Conservation (phyloP, 2,329 filamentous ascomycete species). For the Verticillium tricorpus region DNA sequence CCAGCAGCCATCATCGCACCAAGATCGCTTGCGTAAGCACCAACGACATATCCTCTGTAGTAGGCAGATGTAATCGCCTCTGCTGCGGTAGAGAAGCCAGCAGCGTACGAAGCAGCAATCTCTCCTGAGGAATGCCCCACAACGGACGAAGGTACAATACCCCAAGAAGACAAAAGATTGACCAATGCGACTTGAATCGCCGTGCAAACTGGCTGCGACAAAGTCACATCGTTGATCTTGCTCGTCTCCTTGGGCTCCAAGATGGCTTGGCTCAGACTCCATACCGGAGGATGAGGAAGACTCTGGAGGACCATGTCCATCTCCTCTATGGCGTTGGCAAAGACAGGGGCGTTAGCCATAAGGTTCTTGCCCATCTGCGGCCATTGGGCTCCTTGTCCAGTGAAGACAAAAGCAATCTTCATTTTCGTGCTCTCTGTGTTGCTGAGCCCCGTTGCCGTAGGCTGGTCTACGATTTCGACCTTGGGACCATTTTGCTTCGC, state of each 20-base stretch:
- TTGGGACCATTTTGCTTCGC: too few relatives aligned
- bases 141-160: constrained; percentile 6
- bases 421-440: too few relatives aligned
- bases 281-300: background rate
- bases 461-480: background rate
- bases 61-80: constrained; percentile 15
- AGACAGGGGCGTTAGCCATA: background rate
- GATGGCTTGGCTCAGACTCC: constrained; percentile 6
- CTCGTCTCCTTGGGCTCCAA: constrained; percentile 12
- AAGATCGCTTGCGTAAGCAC: background rate
- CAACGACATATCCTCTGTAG: constrained; percentile 13
- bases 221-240: constrained; percentile 4
- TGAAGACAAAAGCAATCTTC: constrained; percentile 12
- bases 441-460: background rate
- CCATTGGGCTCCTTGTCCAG: constrained; percentile 20
- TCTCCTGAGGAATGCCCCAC: constrained; percentile 14
- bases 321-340: constrained; percentile 7
- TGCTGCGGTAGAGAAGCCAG: constrained; percentile 7
- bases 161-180: constrained; percentile 16
- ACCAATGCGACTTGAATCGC: constrained; percentile 29
- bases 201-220: constrained; percentile 27
- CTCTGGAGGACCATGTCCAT: constrained; percentile 3
- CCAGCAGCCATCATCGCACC: constrained; percentile 4
- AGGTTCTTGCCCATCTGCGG: constrained; percentile 14
- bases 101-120: constrained; percentile 12